Conservation (phyloP, 768 basidiomycete species). For the Russula abietina region DNA sequence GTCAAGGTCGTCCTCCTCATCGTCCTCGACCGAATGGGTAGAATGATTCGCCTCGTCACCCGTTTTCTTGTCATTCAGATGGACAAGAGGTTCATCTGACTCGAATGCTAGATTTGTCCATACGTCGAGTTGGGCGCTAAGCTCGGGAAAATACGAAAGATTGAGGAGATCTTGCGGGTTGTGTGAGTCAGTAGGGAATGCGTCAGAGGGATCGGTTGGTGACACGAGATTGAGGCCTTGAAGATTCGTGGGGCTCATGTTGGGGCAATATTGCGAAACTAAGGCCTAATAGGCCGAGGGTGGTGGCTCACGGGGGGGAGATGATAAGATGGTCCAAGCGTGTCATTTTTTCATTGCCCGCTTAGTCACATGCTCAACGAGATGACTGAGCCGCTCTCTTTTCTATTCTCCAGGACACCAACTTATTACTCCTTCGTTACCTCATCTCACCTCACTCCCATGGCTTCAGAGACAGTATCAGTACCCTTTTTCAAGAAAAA, state of each 20-base stretch:
- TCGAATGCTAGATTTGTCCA: slow-evolving; percentile 83
- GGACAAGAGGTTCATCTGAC: slow-evolving; percentile 58
- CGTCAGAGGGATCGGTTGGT: slow-evolving; percentile 39
- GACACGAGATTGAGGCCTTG: slow-evolving; percentile 80
- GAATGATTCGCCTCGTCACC: slow-evolving; percentile 8
- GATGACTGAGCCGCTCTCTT: not conserved
- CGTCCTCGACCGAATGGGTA: slow-evolving; percentile 35
- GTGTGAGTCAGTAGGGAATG: slow-evolving; percentile 35
- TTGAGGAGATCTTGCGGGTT: slow-evolving; percentile 54
- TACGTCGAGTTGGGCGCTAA: slow-evolving; percentile 70
- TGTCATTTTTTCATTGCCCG: not conserved
- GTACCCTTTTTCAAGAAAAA: slow-evolving; percentile 92
- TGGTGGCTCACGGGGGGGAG: not conserved
- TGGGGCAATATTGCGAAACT: not conserved
- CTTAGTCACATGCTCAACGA: not conserved
- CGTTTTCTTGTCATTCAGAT: slow-evolving; percentile 33
- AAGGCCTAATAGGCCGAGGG: not conserved
- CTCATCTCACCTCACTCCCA: slow-evolving; percentile 16
- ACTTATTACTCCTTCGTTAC: not conserved
- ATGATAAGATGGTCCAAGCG: not conserved
- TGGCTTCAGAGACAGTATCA: slow-evolving; percentile 37
- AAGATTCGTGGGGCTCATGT: slow-evolving; percentile 59
- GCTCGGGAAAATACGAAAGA: slow-evolving; percentile 62
- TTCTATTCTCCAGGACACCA: not conserved
- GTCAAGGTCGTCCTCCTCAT: slow-evolving; percentile 25